Base-by-base conservation (phyloP, 1,284 basidiomycete genomes). In the Rhodotorula sp. region DNA sequence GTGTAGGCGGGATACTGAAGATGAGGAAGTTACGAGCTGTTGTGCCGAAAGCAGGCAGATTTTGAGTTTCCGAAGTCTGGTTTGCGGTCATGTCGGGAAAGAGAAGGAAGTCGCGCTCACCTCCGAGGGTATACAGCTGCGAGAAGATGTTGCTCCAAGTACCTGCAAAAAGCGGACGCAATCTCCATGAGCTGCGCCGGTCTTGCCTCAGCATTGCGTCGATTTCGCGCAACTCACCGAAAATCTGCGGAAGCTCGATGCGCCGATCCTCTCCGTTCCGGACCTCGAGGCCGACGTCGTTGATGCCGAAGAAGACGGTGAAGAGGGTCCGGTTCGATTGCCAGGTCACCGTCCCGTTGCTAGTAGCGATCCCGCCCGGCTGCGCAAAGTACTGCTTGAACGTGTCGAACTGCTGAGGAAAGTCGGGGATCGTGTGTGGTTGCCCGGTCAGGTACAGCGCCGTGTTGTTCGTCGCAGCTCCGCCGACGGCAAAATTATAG, bases 281-380 rank as follows among this genome's bases (percentile, higher is more conserved):
- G 43, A 59, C 63, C 18, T 58, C 51, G 10, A 48, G 34, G 23
- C 68, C 72, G 26, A 71, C 29, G 52, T 73, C 72, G 54, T 73
- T 73, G 63, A 73, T 73, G 10, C 72, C 69, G 58, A 70, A 59
- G 62, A 66, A 73, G 8, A 71, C 26, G 0, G 72, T 52, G 46
- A 70, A 73, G 8, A 73, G 57, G 12, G 65, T 68, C 14, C 31
- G n/a, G 20, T 65, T 48, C 14, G 64, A 21, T 15, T 47, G 29
- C 69, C 66, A 70, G 15, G n/a, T 23, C 21, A 47, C 63, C 47
- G 56, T 34, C 8, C 16, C 34, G 5, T 23, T 54, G 14, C 14
- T 26, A 2, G n/a, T 12, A 15, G 52, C 52, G 18, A 5, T 34
- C n/a, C 60, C 48, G 14, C n/a, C 23, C 2, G 61, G 49, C 7